Evolutionary conservation across 2,329 filamentous ascomycete genomes (phyloP), one percentile per base, ranked within the genome.

Genomic region (Teratosphaeria destructans): DNA sequence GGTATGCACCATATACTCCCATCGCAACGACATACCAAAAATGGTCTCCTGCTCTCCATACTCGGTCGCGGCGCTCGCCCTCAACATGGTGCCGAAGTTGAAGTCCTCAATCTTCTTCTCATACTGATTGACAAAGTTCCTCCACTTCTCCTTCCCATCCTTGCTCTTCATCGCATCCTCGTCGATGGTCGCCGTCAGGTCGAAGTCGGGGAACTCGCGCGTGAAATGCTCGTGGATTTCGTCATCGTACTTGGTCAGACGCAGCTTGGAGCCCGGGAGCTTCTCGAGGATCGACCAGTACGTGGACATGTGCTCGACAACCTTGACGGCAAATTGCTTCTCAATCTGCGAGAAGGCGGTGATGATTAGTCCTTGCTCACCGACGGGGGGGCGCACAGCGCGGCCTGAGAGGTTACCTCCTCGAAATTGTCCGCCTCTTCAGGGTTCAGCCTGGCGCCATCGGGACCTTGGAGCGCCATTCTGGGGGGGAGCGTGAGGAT

Each of bases 121-220:
- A 74, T 96, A 99, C 63, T 82, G 79, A 81, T 88, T 92, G 83
- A 96, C 88, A 78, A 96, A 99, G 65, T 88, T 89, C 70, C 94
- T 85, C 94, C 94, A 99, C 73, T 83, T 83, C 77, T 95, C 90
- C 81, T 99, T 99, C 73, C 93, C 93, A 14, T 79, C 77, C 79
- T 95, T 95, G 82, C 90, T 96, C 86, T 99, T 99, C 93, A 99
- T 96, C 68, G 89, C 81, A 67, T 96, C 87, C 78, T 99, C 94
- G 72, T 95, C 76, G 65, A 99, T 87, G 11, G 88, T 88, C 52
- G 78, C 85, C 19, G 85, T 82, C 1, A 91, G 85, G 75, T 99
- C 89, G 71, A 96, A 95, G 34, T 97, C 94, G 65, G 94, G 94
- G 70, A 99, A 97, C 56, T 90, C 89, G 64, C 81, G 80, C 75